Evolutionary conservation across 345 rosid genomes (phyloP).

Genomic region (Jatropha curcas): DNA sequence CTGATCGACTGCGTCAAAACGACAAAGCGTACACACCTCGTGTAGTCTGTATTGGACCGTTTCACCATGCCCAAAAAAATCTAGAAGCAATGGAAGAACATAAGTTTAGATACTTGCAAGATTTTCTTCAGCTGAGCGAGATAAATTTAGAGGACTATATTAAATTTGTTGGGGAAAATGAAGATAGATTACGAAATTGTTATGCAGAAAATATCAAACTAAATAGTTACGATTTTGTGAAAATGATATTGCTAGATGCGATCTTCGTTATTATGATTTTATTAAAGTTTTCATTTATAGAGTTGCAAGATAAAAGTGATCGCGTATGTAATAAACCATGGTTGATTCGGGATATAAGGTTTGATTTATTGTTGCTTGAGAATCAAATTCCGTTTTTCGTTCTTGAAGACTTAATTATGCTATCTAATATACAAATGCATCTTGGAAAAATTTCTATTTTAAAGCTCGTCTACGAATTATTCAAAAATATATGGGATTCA

Average conservation of each 20-base stretch:
- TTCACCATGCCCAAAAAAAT: slow-evolving; percentile 10
- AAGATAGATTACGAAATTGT: neutral
- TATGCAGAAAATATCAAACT: slow-evolving; percentile 13
- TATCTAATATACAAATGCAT: neutral
- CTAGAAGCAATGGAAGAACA: slow-evolving; percentile 14
- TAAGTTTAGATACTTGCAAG: slow-evolving; percentile 8
- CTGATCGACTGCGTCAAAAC: slow-evolving; percentile 1
- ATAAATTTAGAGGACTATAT: slow-evolving; percentile 6
- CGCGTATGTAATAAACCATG: neutral
- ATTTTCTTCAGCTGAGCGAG: neutral
- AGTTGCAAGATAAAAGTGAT: neutral
- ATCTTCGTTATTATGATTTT: slow-evolving; percentile 16
- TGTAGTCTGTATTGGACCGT: slow-evolving; percentile 19
- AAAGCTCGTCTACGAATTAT: neutral
- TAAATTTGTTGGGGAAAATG: neutral
- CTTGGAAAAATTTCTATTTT: neutral
- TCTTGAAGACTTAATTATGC: neutral
- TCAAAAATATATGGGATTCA: neutral
- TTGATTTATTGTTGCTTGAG: neutral
- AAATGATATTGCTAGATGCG: slow-evolving; percentile 18
- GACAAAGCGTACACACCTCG: slow-evolving; percentile 14
- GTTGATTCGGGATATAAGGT: neutral
- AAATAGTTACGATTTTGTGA: neutral
- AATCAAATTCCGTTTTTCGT: slow-evolving; percentile 17
- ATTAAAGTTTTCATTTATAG: neutral